Evolutionary conservation across 2,329 filamentous ascomycete genomes (phyloP), one percentile per base, ranked within the genome.

Genomic region (Colletotrichum australisinense): DNA sequence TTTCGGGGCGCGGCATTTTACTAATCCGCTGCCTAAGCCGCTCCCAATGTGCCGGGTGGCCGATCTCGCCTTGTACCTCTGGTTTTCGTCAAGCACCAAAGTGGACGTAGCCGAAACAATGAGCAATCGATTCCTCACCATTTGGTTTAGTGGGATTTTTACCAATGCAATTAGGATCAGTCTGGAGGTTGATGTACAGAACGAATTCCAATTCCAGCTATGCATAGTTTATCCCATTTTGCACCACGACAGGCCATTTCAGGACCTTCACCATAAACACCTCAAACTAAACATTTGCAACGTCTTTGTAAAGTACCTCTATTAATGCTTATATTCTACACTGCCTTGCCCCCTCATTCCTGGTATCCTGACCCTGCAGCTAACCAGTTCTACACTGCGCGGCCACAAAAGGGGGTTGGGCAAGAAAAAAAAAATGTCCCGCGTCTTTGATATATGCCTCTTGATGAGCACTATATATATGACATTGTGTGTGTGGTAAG

Each of bases 251-350:
- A 11, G 16, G 28, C 16, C 11, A 30, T 14, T 12, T 4, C 5
- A 19, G 26, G 30, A 19, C 6, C 46, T 35, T n/a, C 28, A 22
- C 3, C 5, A 19, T 7, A 49, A 4, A 22, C 42, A 22, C 7
- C 7, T 22, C 19, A 11, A 49, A 49, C 1, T 8, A n/a, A 1
- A n/a, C 4, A 9, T n/a, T 22, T 49, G 53, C 22, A 16, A 26
- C 16, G 1, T 16, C 11, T 11, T 49, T 12, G 60, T 59, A 64
- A 73, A 63, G 49, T 72, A 69, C 70, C 32, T 70, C 66, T 73
- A 73, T 70, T 65, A 26, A 69, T 70, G 66, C 60, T 65, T 62
- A 73, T 72, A 63, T 65, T 73, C 22, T 73, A 73, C 66, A 70
- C 16, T 22, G 19, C 42, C 8, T 26, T 70, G 32, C 32, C 32